Percentiles rank a stretch among this genome's conserved stretches.
Evolutionary conservation across 495 filamentous ascomycete genomes (phyloP).

Genomic region (Rostrohypoxylon terebratum): DNA sequence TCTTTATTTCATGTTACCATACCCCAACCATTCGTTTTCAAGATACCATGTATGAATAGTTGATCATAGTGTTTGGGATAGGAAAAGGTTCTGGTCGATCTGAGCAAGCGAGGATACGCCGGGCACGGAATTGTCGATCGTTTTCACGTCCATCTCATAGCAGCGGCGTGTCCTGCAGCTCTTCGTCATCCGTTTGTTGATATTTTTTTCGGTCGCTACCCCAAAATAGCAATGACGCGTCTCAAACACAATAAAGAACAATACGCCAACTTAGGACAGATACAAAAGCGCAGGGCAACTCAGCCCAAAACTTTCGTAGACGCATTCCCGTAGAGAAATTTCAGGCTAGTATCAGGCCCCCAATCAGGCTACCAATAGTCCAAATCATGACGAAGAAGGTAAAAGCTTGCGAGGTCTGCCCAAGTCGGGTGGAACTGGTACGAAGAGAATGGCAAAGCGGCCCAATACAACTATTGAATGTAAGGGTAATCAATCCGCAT

Average conservation of each 20-base stretch:
- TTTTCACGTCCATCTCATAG: not conserved
- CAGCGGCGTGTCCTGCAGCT: not conserved
- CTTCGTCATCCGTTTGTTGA: not conserved
- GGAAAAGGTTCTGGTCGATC: not conserved
- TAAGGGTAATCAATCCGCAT: no score
- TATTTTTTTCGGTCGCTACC: not conserved
- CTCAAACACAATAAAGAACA: not conserved
- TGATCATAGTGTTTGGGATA: not conserved
- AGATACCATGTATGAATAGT: not conserved
- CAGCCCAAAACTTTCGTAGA: conserved; percentile 63
- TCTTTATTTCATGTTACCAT: not conserved
- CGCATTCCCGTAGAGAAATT: conserved; percentile 65
- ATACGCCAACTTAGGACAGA: not conserved
- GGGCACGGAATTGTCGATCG: not conserved
- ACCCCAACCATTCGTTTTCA: not conserved
- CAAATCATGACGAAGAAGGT: conserved; percentile 56
- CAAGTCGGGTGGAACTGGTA: conserved; percentile 63
- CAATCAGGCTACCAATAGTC: conserved; percentile 57
- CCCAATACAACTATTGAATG: not conserved
- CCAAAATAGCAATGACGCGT: not conserved
- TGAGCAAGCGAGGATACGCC: not conserved
- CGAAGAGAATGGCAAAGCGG: conserved; percentile 58
- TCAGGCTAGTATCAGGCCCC: conserved; percentile 64
- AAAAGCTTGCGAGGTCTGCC: conserved; percentile 51
- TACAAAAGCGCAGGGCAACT: conserved; percentile 67